Base-by-base conservation (phyloP, 352 stramenopile species). In the Phytophthora cajani region DNA sequence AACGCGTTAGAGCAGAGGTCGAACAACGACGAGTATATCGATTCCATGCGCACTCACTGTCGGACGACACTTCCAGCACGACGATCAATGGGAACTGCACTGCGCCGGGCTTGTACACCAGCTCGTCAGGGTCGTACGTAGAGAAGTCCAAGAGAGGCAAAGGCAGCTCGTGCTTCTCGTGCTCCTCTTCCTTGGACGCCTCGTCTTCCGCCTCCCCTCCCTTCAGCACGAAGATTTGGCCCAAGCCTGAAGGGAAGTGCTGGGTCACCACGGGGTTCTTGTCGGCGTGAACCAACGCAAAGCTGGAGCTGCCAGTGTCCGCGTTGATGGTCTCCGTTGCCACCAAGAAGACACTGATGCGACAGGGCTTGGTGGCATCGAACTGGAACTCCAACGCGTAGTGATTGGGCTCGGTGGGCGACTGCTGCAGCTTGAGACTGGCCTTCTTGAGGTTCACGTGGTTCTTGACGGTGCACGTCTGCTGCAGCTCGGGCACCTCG, bases 371-470 rank as follows among this genome's bases (percentile, higher is more conserved):
- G 14, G 82, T 90, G 23, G 85, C 87, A 60, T 96, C 89, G 58
- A 95, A 94, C 30, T 87, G 47, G 71, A 96, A 95, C 68, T 87
- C 77, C 23, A 96, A 73, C 6, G 64, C 74, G 67, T 81, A 80
- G 19, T 77, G 57, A 21, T 68, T 55, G 10, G 44, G 23, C 10
- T 81, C 51, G 5, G 47, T 71, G 53, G 65, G 56, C 12, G 68
- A 69, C 14, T 51, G 75, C 33, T 75, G 54, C 49, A 95, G 69
- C 54, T 87, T 89, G 56, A 96, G 75, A 70, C 79, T 89, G 25
- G 69, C 58, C 69, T 96, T 96, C 73, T 94, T 93, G 5, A 96
- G 74, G 67, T 94, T 96, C 61, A 94, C 87, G 69, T 94, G 80
- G 68, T 92, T 96, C 72, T 89, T 91, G 2, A 96, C 82, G 0